phyloP scores from a whole-genome alignment of 495 filamentous ascomycete genomes.

The Penicillium paradoxum region DNA sequence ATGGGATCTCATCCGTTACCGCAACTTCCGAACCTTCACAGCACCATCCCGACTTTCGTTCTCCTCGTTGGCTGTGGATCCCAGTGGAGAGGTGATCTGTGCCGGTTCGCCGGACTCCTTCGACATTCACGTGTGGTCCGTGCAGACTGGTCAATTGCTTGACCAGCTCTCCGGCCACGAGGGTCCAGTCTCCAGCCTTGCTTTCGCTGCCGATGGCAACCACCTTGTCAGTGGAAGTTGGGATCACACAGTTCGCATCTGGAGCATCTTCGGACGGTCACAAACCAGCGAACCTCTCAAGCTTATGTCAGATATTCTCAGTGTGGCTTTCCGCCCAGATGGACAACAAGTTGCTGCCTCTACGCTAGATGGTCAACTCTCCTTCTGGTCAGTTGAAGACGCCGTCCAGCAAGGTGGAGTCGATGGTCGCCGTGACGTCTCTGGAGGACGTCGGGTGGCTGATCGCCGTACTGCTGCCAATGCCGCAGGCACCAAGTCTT shows the following conservation, averaged over 20 bases:
- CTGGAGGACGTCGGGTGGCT: conserved; percentile 79
- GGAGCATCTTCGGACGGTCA: conserved; percentile 88
- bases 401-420: conserved; percentile 75
- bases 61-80: conserved; percentile 91
- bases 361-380: conserved; percentile 87
- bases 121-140: conserved; percentile 96
- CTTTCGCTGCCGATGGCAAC: conserved; percentile 81
- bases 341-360: conserved; percentile 86
- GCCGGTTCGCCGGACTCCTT: conserved; percentile 94
- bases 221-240: conserved; percentile 85
- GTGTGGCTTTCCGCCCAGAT: conserved; percentile 83
- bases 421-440: conserved; percentile 86
- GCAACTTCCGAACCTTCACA: conserved; percentile 96
- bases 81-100: conserved; percentile 90
- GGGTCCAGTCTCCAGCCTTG: conserved; percentile 79
- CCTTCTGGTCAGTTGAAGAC: conserved; percentile 90
- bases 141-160: conserved; percentile 93
- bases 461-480: conserved; percentile 91
- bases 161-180: conserved; percentile 90
- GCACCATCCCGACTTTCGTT: conserved; percentile 88
- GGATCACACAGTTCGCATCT: conserved; percentile 91
- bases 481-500: conserved; percentile 80
- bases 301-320: conserved; percentile 82
- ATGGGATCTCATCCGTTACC: conserved; percentile 94
- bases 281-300: conserved; percentile 93